These are phyloP conservation scores for Wickerhamiella kazuoi DNA, from an alignment of 805 yeast species.

Conservation along the genomic window DNA sequence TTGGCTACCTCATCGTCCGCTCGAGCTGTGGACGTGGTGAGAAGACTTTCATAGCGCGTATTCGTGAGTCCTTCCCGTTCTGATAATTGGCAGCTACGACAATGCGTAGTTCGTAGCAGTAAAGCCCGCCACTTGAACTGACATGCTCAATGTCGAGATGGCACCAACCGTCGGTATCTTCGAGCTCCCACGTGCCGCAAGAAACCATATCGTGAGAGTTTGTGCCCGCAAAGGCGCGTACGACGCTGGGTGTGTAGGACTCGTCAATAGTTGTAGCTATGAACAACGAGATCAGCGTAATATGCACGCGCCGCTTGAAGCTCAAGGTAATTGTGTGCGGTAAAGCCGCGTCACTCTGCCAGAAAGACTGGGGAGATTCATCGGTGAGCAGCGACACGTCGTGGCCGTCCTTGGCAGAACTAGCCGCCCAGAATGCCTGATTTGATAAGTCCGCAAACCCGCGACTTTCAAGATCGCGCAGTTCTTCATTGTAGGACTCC, in stretches of 20 bases:
- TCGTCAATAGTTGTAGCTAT: conserved; percentile 62
- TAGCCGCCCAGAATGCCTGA: conserved; percentile 68
- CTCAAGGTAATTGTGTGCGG: conserved; percentile 72
- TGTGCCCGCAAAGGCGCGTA: conserved; percentile 51
- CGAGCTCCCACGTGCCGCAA: conserved; percentile 40
- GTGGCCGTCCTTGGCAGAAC: conserved; percentile 55
- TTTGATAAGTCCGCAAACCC: conserved; percentile 53
- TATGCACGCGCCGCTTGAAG: conserved; percentile 57
- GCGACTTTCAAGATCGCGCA: background rate
- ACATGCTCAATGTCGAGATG: conserved; percentile 41
- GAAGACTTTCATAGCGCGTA: conserved; percentile 34
- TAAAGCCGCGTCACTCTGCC: conserved; percentile 92
- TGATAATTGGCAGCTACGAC: conserved; percentile 66
- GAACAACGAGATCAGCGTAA: conserved; percentile 53
- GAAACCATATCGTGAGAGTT: conserved; percentile 63
- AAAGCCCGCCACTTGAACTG: conserved; percentile 37
- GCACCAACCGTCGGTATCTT: conserved; percentile 65
- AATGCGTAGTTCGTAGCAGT: conserved; percentile 48
- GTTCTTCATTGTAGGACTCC: background rate
- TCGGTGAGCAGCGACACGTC: conserved; percentile 59
- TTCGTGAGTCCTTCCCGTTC: conserved; percentile 89
- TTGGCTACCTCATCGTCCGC: too few relatives aligned
- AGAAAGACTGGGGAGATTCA: conserved; percentile 47
- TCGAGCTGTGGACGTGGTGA: background rate
- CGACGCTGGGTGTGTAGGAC: conserved; percentile 72